A percentile compares a stretch with the other conserved stretches of the same genome.
These are phyloP conservation scores for Ceratobasidium papillatum DNA, from an alignment of 1,284 basidiomycete species.

Conservation along the genomic window DNA sequence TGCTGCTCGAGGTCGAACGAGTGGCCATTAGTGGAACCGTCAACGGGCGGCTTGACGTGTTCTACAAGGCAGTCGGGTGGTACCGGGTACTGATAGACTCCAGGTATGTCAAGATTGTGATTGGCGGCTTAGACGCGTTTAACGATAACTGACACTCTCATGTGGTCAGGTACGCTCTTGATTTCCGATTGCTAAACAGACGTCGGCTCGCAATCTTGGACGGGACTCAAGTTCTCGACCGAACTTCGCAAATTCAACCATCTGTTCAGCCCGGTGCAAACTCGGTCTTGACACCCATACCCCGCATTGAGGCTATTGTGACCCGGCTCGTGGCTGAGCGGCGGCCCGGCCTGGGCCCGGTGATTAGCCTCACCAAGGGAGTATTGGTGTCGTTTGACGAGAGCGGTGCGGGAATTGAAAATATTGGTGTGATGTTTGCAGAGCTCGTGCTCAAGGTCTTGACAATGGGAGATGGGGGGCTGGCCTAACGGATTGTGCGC, in stretches of 20 bases:
- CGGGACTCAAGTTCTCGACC: slow-evolving; percentile 57
- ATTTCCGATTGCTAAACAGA: slow-evolving; percentile 75
- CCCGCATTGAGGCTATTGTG: slow-evolving; percentile 24
- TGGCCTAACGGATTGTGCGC: background rate
- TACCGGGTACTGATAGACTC: slow-evolving; percentile 76
- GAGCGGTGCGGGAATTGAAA: slow-evolving; percentile 1
- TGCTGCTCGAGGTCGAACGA: slow-evolving; percentile 72
- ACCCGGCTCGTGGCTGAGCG: slow-evolving; percentile 11
- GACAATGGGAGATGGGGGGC: background rate
- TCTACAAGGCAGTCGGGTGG: slow-evolving; percentile 81
- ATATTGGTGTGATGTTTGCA: slow-evolving; percentile 32
- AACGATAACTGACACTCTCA: slow-evolving; percentile 28
- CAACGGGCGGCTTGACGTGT: slow-evolving; percentile 62
- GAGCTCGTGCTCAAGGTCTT: slow-evolving; percentile 10
- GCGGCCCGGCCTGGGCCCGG: background rate
- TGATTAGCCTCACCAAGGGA: slow-evolving; percentile 22
- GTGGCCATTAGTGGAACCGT: slow-evolving; percentile 59
- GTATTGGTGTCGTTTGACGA: slow-evolving; percentile 32
- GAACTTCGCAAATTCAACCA: background rate
- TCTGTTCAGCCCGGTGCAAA: background rate
- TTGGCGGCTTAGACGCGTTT: background rate
- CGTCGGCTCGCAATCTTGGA: slow-evolving; percentile 72
- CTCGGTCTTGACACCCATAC: slow-evolving; percentile 19
- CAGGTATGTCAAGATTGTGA: slow-evolving; percentile 55
- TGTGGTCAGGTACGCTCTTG: slow-evolving; percentile 69